Conservation (phyloP, 192 early-diverging fungal species). For the Phycomyces nitens region DNA sequence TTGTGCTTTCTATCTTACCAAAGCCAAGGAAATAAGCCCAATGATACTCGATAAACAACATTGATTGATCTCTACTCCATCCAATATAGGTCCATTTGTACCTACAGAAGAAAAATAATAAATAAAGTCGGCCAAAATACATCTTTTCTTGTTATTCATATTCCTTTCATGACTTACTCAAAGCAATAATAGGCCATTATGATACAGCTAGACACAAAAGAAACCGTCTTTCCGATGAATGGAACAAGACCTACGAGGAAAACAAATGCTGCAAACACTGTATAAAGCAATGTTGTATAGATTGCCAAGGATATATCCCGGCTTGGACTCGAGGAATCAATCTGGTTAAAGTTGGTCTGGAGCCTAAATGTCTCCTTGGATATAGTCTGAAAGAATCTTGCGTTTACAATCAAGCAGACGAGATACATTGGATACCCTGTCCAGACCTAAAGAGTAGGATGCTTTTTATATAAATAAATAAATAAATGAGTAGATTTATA, state of each 20-base stretch:
- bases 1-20: too few species aligned
- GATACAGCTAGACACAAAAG: conserved; percentile 21
- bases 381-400: conserved; percentile 11
- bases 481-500: too few species aligned
- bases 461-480: not conserved
- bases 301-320: conserved; percentile 12
- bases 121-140: too few species aligned
- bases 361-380: too few species aligned
- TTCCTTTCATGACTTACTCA: conserved; percentile 24
- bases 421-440: conserved; percentile 30
- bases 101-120: conserved; percentile 7
- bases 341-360: not conserved
- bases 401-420: conserved; percentile 20
- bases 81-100: conserved; percentile 28
- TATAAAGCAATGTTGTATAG: conserved; percentile 25
- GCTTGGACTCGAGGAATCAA: conserved; percentile 19
- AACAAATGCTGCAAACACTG: conserved; percentile 22
- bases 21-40: conserved; percentile 36
- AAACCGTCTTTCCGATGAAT: conserved; percentile 7
- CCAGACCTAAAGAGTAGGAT: conserved; percentile 14
- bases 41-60: conserved; percentile 27
- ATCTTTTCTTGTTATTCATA: too few species aligned
- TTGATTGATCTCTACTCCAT: conserved; percentile 26
- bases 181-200: conserved; percentile 34
- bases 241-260: conserved; percentile 22